phyloP scores from a whole-genome alignment of 768 basidiomycete species.

The Cystobasidium onofrii region DNA sequence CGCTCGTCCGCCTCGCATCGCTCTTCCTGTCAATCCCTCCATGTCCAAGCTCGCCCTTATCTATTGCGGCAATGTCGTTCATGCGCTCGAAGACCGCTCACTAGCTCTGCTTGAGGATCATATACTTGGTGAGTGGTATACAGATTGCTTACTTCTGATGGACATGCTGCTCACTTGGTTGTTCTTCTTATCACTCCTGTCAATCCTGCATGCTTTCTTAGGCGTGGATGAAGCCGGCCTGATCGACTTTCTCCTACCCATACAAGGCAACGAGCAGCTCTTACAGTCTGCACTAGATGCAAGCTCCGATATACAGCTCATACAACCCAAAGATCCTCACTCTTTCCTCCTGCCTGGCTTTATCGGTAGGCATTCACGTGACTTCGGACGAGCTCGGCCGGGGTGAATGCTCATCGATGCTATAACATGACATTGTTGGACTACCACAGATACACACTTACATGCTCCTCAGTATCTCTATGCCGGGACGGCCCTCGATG shows the following conservation, averaged over 20 bases:
- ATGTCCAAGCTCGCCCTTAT: neutral
- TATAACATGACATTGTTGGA: neutral
- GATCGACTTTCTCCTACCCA: neutral
- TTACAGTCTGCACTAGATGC: neutral
- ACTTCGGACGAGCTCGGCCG: neutral
- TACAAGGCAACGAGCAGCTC: neutral
- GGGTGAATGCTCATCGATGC: neutral
- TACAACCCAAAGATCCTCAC: neutral
- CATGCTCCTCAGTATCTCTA: slow-evolving; percentile 81
- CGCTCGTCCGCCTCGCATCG: too few species aligned
- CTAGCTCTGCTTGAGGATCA: neutral
- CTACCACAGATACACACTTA: neutral
- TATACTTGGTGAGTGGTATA: neutral
- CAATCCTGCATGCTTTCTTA: neutral
- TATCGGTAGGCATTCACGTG: slow-evolving; percentile 12
- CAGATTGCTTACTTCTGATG: too few species aligned
- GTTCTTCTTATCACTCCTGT: neutral
- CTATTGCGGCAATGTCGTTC: slow-evolving; percentile 15
- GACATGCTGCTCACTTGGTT: too few species aligned
- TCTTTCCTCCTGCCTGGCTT: slow-evolving; percentile 16
- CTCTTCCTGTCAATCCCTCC: neutral
- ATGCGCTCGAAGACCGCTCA: neutral
- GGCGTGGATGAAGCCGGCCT: neutral
- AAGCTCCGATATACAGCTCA: neutral
- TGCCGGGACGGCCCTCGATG: slow-evolving; percentile 74